A percentile compares a stretch with the other conserved stretches of the same genome.
Evolutionary conservation across 2,329 filamentous ascomycete species (phyloP).

Genomic region (Scorias spongiosa): DNA sequence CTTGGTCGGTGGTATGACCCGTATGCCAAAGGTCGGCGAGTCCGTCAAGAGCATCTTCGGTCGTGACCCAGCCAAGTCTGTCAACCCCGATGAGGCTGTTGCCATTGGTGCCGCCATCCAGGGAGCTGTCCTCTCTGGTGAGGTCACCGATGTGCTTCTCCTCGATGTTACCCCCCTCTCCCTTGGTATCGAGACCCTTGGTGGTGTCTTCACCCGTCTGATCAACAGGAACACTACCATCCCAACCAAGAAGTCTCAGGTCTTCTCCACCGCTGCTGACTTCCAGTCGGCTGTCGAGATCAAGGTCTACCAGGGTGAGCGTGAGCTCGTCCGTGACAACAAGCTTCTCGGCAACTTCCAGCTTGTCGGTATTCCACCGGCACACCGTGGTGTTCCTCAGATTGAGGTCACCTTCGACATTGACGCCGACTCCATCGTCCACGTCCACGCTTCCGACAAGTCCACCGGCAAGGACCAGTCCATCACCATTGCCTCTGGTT

Average conservation of each 20-base stretch:
- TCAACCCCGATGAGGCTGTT: constrained; percentile 97
- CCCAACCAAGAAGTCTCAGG: constrained; percentile 97
- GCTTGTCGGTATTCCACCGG: constrained; percentile 90
- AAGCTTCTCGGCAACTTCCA: constrained; percentile 99
- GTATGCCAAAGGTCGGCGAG: constrained; percentile 96
- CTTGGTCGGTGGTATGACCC: constrained; percentile 96
- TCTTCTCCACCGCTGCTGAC: constrained; percentile 93
- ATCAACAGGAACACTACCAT: constrained; percentile 99
- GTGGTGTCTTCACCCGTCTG: constrained; percentile 92
- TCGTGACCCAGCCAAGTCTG: constrained; percentile 90
- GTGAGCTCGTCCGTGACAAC: constrained; percentile 97
- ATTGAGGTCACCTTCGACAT: constrained; percentile 98
- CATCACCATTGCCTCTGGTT: constrained; percentile 96
- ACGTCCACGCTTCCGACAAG: constrained; percentile 98
- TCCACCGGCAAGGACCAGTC: constrained; percentile 99
- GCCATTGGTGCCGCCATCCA: constrained; percentile 95
- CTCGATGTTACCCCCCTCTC: constrained; percentile 93
- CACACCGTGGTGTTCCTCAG: constrained; percentile 90
- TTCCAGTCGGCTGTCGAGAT: constrained; percentile 99
- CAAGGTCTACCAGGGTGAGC: constrained; percentile 99
- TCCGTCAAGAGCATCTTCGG: constrained; percentile 95
- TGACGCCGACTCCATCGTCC: constrained; percentile 92
- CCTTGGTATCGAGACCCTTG: constrained; percentile 95
- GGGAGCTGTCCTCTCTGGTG: constrained; percentile 89
- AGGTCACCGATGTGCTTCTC: constrained; percentile 89